Percentiles rank a stretch among this genome's conserved stretches.
Evolutionary conservation across 768 basidiomycete species (phyloP).

Genomic region (Tubosaeta sp.): DNA sequence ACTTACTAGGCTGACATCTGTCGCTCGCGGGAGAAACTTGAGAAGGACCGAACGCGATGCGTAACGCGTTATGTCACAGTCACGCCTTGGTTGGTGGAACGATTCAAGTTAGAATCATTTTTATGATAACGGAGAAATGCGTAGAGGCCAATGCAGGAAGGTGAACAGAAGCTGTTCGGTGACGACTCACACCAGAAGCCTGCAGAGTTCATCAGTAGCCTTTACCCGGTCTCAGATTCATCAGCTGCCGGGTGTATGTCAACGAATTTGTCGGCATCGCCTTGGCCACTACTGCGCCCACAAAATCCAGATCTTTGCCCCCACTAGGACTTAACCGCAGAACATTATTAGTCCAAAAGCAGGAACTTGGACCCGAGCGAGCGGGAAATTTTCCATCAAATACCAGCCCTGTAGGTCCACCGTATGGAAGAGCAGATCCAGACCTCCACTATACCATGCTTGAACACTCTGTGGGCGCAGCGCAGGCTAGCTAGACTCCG

Average conservation of each 20-base stretch:
- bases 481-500: not conserved
- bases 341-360: not conserved
- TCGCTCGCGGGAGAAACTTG: conserved; percentile 28
- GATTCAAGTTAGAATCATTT: too few relatives aligned
- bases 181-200: not conserved
- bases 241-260: too few relatives aligned
- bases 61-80: conserved; percentile 33
- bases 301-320: too few relatives aligned
- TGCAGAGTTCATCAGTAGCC: not conserved
- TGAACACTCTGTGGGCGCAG: not conserved
- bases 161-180: not conserved
- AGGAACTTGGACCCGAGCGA: not conserved
- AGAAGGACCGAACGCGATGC: conserved; percentile 5
- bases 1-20: conserved; percentile 51
- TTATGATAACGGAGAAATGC: too few relatives aligned
- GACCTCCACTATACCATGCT: not conserved
- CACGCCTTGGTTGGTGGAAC: conserved; percentile 7
- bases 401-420: not conserved
- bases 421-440: too few relatives aligned
- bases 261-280: too few relatives aligned
- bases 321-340: not conserved
- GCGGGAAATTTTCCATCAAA: too few relatives aligned
- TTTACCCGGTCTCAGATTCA: not conserved
- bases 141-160: not conserved
- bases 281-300: too few relatives aligned